Percentiles rank a stretch among this genome's conserved stretches.
Evolutionary conservation across 495 filamentous ascomycete species (phyloP).

Genomic region (Podospora pseudoanserina): DNA sequence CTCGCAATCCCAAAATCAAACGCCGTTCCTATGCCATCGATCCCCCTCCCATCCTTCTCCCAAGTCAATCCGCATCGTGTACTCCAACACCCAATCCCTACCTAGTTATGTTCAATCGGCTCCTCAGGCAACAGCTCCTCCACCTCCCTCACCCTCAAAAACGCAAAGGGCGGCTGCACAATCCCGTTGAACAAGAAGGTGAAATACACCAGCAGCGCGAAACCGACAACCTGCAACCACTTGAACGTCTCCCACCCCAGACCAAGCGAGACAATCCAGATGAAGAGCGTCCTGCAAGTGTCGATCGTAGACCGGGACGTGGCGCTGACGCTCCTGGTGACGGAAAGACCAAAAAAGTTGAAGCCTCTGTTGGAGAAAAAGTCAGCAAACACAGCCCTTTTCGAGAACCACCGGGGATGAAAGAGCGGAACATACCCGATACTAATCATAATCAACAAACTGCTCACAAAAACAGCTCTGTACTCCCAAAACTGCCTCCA

Average conservation of each 20-base stretch:
- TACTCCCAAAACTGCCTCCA: constrained; percentile 71
- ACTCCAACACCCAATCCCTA: neutral
- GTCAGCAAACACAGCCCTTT: neutral
- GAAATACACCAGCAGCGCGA: constrained; percentile 86
- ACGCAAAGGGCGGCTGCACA: constrained; percentile 67
- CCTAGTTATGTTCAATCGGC: constrained; percentile 69
- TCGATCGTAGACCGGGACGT: constrained; percentile 94
- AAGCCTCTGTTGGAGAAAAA: constrained; percentile 61
- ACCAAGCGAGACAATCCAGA: constrained; percentile 92
- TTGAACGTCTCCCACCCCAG: constrained; percentile 98
- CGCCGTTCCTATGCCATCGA: neutral
- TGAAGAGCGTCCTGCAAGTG: constrained; percentile 95
- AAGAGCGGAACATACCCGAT: constrained; percentile 68
- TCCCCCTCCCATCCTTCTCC: neutral
- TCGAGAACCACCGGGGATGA: neutral
- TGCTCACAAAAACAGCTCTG: constrained; percentile 65
- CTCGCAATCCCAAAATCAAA: too few relatives aligned
- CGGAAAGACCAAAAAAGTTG: constrained; percentile 96
- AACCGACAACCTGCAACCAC: constrained; percentile 90
- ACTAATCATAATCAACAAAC: constrained; percentile 88
- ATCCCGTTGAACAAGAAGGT: constrained; percentile 97
- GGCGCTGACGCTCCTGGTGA: constrained; percentile 82
- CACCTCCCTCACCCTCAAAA: constrained; percentile 52
- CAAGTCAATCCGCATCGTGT: too few relatives aligned
- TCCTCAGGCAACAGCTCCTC: constrained; percentile 78